phyloP scores from a whole-genome alignment of 495 filamentous ascomycete genomes.

The Corynascus novoguineensis region DNA sequence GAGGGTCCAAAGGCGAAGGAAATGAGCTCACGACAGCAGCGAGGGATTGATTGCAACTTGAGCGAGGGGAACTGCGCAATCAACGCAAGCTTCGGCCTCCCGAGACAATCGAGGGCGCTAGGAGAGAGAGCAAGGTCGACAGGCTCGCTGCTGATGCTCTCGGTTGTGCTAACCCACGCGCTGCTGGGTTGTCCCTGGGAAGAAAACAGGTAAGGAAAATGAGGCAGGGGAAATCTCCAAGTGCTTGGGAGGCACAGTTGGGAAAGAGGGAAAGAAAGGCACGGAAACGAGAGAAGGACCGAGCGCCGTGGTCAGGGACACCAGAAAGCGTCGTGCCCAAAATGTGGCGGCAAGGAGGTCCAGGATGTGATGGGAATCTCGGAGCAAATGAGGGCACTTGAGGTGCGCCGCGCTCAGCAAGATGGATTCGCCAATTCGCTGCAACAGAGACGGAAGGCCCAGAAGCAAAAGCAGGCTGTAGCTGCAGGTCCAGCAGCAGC shows the following conservation, averaged over 20 bases:
- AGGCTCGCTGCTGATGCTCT: slow-evolving; percentile 20
- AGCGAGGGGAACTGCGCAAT: not conserved
- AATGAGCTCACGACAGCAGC: too few species aligned
- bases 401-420: slow-evolving; percentile 18
- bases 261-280: slow-evolving; percentile 10
- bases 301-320: slow-evolving; percentile 11
- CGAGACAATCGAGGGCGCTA: not conserved
- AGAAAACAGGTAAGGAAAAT: slow-evolving; percentile 9
- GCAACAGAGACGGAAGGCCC: not conserved
- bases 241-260: not conserved
- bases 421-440: slow-evolving; percentile 24
- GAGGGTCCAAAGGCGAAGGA: not conserved
- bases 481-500: slow-evolving; percentile 17
- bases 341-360: slow-evolving; percentile 1
- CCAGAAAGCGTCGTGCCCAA: slow-evolving; percentile 1
- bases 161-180: slow-evolving; percentile 15
- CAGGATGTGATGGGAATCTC: slow-evolving; percentile 9
- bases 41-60: not conserved
- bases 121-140: slow-evolving; percentile 7
- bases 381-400: slow-evolving; percentile 16
- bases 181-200: slow-evolving; percentile 21
- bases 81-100: not conserved
- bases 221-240: slow-evolving; percentile 9
- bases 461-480: slow-evolving; percentile 17
- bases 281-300: slow-evolving; percentile 15